Percentiles rank a stretch among this genome's conserved stretches.
Evolutionary conservation across 2,329 filamentous ascomycete genomes (phyloP).

Genomic region (Penicillium sp.): DNA sequence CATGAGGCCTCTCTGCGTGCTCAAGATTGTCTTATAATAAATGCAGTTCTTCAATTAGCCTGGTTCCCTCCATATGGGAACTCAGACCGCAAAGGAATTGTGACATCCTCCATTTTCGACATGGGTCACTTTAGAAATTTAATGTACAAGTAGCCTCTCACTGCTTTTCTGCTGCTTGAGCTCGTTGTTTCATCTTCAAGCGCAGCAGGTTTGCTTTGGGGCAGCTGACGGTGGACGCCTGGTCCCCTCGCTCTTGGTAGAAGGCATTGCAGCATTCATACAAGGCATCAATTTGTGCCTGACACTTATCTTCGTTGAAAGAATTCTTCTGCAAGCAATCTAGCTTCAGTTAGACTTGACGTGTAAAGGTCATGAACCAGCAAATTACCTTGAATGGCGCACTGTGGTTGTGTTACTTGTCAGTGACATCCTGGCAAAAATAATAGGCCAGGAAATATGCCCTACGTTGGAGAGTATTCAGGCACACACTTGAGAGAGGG

Average conservation of each 20-base stretch:
- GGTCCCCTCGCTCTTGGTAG: conserved; percentile 75
- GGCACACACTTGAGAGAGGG: not conserved
- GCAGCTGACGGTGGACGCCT: conserved; percentile 76
- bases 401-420: conserved; percentile 52
- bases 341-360: conserved; percentile 38
- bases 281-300: conserved; percentile 72
- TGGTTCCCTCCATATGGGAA: conserved; percentile 55
- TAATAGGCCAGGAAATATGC: not conserved
- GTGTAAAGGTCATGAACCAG: not conserved
- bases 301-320: conserved; percentile 83
- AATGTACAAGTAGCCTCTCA: conserved; percentile 15
- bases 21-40: conserved; percentile 93
- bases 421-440: conserved; percentile 12
- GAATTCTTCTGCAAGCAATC: conserved; percentile 81
- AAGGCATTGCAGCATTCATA: conserved; percentile 93
- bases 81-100: conserved; percentile 52
- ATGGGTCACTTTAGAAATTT: conserved; percentile 5
- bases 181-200: conserved; percentile 80
- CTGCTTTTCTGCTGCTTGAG: conserved; percentile 35
- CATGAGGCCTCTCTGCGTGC: conserved; percentile 84
- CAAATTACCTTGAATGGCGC: conserved; percentile 78
- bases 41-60: conserved; percentile 73
- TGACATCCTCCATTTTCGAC: conserved; percentile 36
- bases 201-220: conserved; percentile 76
- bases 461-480: not conserved